A percentile compares a stretch with the other conserved stretches of the same genome.
Conservation (phyloP, 2,329 filamentous ascomycete species). For the Xylariaceae sp. region DNA sequence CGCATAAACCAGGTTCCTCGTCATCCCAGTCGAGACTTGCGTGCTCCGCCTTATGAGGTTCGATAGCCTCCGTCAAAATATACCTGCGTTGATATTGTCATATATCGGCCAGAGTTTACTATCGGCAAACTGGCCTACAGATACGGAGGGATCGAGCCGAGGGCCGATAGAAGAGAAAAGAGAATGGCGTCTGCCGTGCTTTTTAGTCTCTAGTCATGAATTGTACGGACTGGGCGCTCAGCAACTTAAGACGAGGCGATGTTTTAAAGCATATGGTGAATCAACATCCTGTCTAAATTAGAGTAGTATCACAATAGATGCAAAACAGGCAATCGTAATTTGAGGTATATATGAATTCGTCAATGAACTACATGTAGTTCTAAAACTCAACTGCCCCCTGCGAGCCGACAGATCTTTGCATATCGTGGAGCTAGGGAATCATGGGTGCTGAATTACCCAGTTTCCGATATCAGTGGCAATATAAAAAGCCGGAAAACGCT, state of each 20-base stretch:
- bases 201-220: too few relatives aligned
- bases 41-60: background rate
- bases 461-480: background rate
- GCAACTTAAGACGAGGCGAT: too few relatives aligned
- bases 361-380: background rate
- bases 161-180: background rate
- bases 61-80: background rate
- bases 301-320: background rate
- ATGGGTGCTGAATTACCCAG: background rate
- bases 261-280: too few relatives aligned
- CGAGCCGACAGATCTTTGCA: background rate
- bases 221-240: too few relatives aligned
- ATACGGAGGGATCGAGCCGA: too few relatives aligned
- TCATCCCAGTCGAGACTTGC: background rate
- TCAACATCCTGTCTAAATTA: too few relatives aligned
- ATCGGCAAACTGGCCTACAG: background rate
- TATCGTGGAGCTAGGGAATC: too few relatives aligned
- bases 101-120: background rate
- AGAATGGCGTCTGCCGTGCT: too few relatives aligned
- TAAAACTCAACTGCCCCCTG: background rate
- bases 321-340: constrained; percentile 4
- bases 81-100: too few relatives aligned
- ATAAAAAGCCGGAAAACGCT: constrained; percentile 12
- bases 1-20: background rate
- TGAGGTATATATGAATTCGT: background rate